These are phyloP conservation scores for Coemansia sp. DNA, from an alignment of 192 early-diverging fungal species.

Conservation along the genomic window DNA sequence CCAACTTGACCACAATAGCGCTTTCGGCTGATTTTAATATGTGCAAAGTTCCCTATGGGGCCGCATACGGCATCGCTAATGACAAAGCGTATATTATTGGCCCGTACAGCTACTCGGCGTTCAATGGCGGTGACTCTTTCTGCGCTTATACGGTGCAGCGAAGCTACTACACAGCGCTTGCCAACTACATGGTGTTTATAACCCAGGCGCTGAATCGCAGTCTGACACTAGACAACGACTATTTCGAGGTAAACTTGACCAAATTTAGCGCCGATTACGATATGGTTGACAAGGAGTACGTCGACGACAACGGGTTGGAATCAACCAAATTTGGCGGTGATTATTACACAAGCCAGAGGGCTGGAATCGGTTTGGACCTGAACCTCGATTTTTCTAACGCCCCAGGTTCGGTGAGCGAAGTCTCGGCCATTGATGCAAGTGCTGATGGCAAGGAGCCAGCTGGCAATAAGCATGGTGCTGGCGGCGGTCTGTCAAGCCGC, in stretches of 20 bases:
- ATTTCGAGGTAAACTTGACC: no score
- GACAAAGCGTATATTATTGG: neutral
- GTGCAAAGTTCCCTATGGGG: neutral
- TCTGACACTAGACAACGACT: neutral
- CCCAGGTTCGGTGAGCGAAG: no score
- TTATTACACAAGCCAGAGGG: neutral
- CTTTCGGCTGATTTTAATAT: neutral
- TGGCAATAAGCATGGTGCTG: no score
- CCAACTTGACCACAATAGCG: neutral
- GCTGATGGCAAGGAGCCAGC: no score
- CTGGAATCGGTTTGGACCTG: no score
- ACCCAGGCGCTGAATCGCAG: neutral
- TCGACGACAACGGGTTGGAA: neutral
- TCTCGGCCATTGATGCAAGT: no score
- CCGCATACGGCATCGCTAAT: neutral
- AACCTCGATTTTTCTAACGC: no score
- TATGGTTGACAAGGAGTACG: neutral
- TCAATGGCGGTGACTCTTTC: neutral
- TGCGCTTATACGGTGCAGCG: neutral
- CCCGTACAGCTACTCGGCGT: neutral
- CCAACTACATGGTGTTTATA: conserved; percentile 2
- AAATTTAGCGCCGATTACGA: neutral
- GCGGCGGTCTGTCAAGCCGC: neutral
- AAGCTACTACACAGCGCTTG: conserved; percentile 1
- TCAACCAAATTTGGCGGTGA: neutral